Percentiles rank a stretch among this genome's conserved stretches.
These are phyloP conservation scores for Abrus pulchellus DNA, from an alignment of 306 rosid genomes.

Conservation along the genomic window DNA sequence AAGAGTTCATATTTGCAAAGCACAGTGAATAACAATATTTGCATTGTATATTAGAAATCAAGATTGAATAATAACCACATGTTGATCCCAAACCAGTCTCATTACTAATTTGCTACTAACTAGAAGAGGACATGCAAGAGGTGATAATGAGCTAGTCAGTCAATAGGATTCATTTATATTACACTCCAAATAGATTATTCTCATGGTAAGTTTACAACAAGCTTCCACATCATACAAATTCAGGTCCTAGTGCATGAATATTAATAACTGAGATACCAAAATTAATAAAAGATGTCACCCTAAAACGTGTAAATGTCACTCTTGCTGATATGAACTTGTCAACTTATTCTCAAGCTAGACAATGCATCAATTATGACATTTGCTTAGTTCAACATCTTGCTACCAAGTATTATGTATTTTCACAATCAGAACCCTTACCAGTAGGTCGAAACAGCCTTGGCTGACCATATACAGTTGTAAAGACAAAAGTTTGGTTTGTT, in stretches of 20 bases:
- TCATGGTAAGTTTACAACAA: background rate
- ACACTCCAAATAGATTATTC: background rate
- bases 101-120: conserved; percentile 3
- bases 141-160: conserved; percentile 16
- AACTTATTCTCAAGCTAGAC: background rate
- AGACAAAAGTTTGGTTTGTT: conserved; percentile 86
- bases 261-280: background rate
- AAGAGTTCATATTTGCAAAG: conserved; percentile 11
- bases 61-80: background rate
- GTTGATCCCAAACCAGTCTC: conserved; percentile 2
- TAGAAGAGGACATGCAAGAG: conserved; percentile 25
- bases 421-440: conserved; percentile 65
- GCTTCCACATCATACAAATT: conserved; percentile 5
- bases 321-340: background rate
- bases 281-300: conserved; percentile 7
- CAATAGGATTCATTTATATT: conserved; percentile 7
- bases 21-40: conserved; percentile 14
- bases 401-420: conserved; percentile 22
- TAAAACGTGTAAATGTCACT: background rate
- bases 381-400: conserved; percentile 34
- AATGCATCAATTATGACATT: conserved; percentile 14
- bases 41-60: background rate
- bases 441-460: conserved; percentile 97
- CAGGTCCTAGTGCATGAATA: conserved; percentile 34
- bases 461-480: conserved; percentile 88